A percentile compares a stretch with the other conserved stretches of the same genome.
Evolutionary conservation across 768 basidiomycete species (phyloP).

Genomic region (Mycena indigotica): DNA sequence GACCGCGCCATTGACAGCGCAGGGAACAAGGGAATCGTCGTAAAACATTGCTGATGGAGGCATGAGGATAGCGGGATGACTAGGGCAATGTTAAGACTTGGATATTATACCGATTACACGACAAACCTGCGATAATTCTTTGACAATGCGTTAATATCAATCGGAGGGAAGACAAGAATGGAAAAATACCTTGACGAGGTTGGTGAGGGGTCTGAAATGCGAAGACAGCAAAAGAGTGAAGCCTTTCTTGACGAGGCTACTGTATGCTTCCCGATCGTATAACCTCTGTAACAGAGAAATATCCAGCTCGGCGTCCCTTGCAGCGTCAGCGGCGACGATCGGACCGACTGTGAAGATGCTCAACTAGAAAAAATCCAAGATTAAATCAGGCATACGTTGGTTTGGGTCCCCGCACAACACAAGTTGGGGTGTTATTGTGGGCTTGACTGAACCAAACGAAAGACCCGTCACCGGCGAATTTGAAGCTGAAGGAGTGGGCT

Average conservation of each 20-base stretch:
- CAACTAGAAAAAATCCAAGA: conserved; percentile 1
- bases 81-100: conserved; percentile 40
- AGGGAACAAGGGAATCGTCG: conserved; percentile 49
- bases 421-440: conserved; percentile 37
- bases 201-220: conserved; percentile 38
- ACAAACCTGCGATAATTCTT: conserved; percentile 23
- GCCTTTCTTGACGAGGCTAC: conserved; percentile 20
- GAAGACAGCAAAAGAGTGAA: neutral
- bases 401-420: conserved; percentile 55
- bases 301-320: conserved; percentile 47
- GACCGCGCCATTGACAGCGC: conserved; percentile 44
- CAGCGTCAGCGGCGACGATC: conserved; percentile 47
- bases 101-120: neutral
- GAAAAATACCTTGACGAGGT: conserved; percentile 47
- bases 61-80: conserved; percentile 56
- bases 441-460: conserved; percentile 10
- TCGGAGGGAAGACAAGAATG: neutral
- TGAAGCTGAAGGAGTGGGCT: conserved; percentile 18
- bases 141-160: neutral
- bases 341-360: conserved; percentile 45
- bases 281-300: conserved; percentile 52
- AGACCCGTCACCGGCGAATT: conserved; percentile 3
- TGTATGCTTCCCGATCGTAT: conserved; percentile 46
- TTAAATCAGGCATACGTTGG: conserved; percentile 39
- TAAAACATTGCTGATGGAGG: conserved; percentile 58